Evolutionary conservation across 2,329 filamentous ascomycete genomes (phyloP), one percentile per base, ranked within the genome.

Genomic region (Gnomoniopsis smithogilvyi): DNA sequence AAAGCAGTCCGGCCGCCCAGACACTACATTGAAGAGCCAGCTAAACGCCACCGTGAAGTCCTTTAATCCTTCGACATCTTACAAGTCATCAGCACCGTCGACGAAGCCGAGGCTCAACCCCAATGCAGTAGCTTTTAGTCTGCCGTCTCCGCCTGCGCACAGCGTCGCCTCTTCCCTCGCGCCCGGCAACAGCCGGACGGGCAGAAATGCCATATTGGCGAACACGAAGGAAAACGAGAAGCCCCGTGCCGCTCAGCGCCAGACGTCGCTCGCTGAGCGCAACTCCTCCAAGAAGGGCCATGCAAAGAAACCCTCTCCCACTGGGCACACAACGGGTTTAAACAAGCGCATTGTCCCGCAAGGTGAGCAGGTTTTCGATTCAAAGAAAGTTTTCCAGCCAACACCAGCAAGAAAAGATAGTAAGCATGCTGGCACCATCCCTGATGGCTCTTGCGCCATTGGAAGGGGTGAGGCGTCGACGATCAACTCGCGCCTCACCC

Each of bases 31-130:
- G 26, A 48, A 19, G 43, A 49, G 47, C 26, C 53, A 34, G 17
- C 38, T 65, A 21, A 66, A 66, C 50, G 65, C 66, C 1, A 43
- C 54, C 2, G 65, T 64, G 24, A 54, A 62, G 49, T 50, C 62
- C 36, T 67, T 66, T 19, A 41, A 58, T 2, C 62, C 64, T 10
- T 43, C 55, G 7, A 12, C 45, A 24, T n/a, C 45, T 47, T 10
- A 6, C 45, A 52, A 48, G 22, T 11, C 36, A 7, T 34, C 19
- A 19, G 30, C 48, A 8, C 14, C n/a, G 22, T n/a, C 12, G 12
- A 15, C 33, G 33, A 56, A 43, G 10, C n/a, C 30, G 3, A 47
- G 47, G 30, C 43, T 54, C 30, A 47, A 54, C 52, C 52, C 52
- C 2, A 21, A 12, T 4, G 52, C 52, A 14, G 24, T 30, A 17